These are phyloP conservation scores for Purpureocillium takamizusanense DNA, from an alignment of 2,329 filamentous ascomycete genomes.

Conservation along the genomic window DNA sequence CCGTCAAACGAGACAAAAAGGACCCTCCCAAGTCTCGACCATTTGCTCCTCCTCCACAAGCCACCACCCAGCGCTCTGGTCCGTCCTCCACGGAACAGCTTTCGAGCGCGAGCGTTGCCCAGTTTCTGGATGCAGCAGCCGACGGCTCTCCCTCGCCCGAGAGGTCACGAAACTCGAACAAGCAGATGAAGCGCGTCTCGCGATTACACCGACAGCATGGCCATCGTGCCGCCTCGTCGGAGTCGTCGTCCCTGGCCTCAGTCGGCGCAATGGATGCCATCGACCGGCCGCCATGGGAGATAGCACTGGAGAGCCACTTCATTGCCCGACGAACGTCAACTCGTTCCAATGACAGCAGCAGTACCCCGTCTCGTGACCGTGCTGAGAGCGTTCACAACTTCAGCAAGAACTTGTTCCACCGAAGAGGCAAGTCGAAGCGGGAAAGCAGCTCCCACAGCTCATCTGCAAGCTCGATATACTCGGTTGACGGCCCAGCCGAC, in stretches of 20 bases:
- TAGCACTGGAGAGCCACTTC: slow-evolving; percentile 34
- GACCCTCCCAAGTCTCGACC: slow-evolving; percentile 4
- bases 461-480: slow-evolving; percentile 38
- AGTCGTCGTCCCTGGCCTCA: slow-evolving; percentile 44
- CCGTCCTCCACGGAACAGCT: slow-evolving; percentile 8
- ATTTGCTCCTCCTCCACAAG: slow-evolving; percentile 3
- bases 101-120: slow-evolving; percentile 17
- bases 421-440: slow-evolving; percentile 39
- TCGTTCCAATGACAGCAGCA: slow-evolving; percentile 45
- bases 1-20: slow-evolving; percentile 4
- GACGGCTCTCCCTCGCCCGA: slow-evolving; percentile 54
- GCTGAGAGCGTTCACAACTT: slow-evolving; percentile 52
- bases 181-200: slow-evolving; percentile 48
- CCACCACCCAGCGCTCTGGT: slow-evolving; percentile 6
- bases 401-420: slow-evolving; percentile 50
- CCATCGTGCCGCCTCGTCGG: slow-evolving; percentile 39
- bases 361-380: slow-evolving; percentile 41
- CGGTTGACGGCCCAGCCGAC: slow-evolving; percentile 31
- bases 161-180: slow-evolving; percentile 47
- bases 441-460: slow-evolving; percentile 40
- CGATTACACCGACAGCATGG: slow-evolving; percentile 22
- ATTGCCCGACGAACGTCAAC: slow-evolving; percentile 49
- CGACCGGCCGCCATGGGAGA: slow-evolving; percentile 42
- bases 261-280: slow-evolving; percentile 20
- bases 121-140: slow-evolving; percentile 47